phyloP scores from a whole-genome alignment of 2,329 filamentous ascomycete species.

The Calonectria leucothoes region DNA sequence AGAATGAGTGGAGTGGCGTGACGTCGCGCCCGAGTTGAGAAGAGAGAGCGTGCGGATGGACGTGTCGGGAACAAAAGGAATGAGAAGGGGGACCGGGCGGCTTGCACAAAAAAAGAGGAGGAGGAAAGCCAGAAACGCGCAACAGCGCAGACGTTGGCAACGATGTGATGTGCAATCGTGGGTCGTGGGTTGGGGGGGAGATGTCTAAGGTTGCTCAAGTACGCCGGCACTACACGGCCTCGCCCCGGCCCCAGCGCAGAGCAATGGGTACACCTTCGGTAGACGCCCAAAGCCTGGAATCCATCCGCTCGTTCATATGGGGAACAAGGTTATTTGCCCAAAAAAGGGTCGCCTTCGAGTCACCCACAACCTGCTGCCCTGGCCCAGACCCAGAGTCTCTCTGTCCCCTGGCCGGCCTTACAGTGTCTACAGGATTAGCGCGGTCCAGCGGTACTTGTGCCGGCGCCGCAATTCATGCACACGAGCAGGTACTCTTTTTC shows the following conservation, averaged over 20 bases:
- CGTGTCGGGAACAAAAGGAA: conserved; percentile 30
- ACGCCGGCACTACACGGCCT: background rate
- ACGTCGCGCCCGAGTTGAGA: conserved; percentile 26
- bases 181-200: background rate
- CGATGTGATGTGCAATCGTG: conserved; percentile 1
- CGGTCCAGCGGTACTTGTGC: background rate
- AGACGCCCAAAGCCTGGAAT: background rate
- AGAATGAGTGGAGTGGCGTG: conserved; percentile 38
- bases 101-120: conserved; percentile 29
- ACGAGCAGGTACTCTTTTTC: conserved; percentile 5
- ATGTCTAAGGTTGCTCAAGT: background rate
- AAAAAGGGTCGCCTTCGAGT: conserved; percentile 1
- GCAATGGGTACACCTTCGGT: background rate
- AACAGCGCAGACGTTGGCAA: background rate
- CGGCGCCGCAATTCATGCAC: background rate
- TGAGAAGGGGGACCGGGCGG: conserved; percentile 23
- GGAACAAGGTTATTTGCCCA: conserved; percentile 22
- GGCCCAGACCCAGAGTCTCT: background rate
- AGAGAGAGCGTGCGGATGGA: conserved; percentile 33
- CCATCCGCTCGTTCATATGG: conserved; percentile 4
- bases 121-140: conserved; percentile 16
- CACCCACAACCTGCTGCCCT: background rate
- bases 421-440: conserved; percentile 27
- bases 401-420: background rate
- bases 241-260: background rate